Base-by-base conservation (phyloP, 2,329 filamentous ascomycete species). In the Amesomyces nigricolor region DNA sequence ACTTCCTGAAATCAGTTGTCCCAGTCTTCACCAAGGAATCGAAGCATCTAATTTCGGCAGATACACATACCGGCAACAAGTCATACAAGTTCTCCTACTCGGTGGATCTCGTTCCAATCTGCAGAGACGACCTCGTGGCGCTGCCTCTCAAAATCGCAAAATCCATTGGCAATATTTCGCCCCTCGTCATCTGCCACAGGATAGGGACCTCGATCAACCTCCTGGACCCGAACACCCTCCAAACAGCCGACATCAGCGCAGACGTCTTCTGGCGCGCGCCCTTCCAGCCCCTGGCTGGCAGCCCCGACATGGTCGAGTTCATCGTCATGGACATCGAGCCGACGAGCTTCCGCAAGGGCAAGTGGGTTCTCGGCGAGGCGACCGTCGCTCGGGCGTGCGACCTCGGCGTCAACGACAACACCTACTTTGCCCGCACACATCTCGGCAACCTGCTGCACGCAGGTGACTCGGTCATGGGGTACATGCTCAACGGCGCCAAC, bases 11-110 rank as follows among this genome's bases (percentile, higher is more conserved):
- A 60, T 88, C 87, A 0, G 86, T 89, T 9, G 80, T 85, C 0
- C 89, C 89, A 0, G 77, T 88, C 45, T 83, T 85, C 58, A 59
- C 66, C 51, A 68, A 67, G 56, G 67, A 68, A 49, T 88, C 86
- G n/a, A 87, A 95, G 67, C 70, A 72, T 60, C 65, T 72, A 30
- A 97, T 99, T 64, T 96, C 91, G 4, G 85, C 90, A 75, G 92
- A 99, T 71, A 82, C 87, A 11, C 94, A 99, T 73, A 96, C 91
- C 0, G 88, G 87, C 14, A 88, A 86, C 58, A 94, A 89, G 72
- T 91, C 87, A 35, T 97, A 92, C 81, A 99, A 99, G 71, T 96
- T 96, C 74, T 87, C 88, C 45, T 97, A 85, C 72, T 95, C 91
- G 0, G 84, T 87, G 52, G 89, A 96, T 68, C 73, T 99, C 47